Base-by-base conservation (phyloP, 768 basidiomycete genomes). In the Mycena sanguinolenta region DNA sequence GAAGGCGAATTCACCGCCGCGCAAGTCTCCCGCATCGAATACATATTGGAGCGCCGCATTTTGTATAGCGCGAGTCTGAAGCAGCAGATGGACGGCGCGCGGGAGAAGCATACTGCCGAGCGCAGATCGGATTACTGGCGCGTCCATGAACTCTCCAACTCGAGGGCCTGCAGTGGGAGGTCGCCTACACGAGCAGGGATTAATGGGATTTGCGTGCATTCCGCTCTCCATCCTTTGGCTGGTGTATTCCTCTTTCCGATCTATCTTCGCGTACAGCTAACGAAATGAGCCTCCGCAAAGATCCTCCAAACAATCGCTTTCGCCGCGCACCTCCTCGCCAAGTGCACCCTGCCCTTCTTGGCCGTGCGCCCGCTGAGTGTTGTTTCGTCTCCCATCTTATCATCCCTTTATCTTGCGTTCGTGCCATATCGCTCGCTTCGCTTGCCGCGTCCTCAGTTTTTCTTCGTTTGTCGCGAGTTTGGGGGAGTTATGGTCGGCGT, bases 231-330 rank as follows among this genome's bases (percentile, higher is more conserved):
- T n/a, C n/a, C n/a, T n/a, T n/a, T n/a, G n/a, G n/a, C 10, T n/a
- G 1, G 30, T 17, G n/a, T 25, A 36, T 54, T 44, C 58, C 23
- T 69, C 17, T 14, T 46, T 2, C 27, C 23, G 36, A 46, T 38
- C 9, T 67, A n/a, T 14, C 8, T 21, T 12, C n/a, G n/a, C 34
- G 58, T 53, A 46, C 80, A 91, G 96, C 96, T 28, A 96, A 98
- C 75, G 96, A 98, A 78, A 98, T 98, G 96, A 96, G 96, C 23
- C 82, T 97, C 1, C 96, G 96, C 59, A 95, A 93, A 98, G 94
- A 99, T 98, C 0, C 85, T 99, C 0, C 98, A 99, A 86, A 94
- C 91, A 0, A 99, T 99, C 52, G 90, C 97, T 0, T 98, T 99
- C 79, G 89, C 95, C 68, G 97, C 97, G 0, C 92, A 96, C 80